phyloP scores from a whole-genome alignment of 768 basidiomycete species.

The Kwoniella europaea region DNA sequence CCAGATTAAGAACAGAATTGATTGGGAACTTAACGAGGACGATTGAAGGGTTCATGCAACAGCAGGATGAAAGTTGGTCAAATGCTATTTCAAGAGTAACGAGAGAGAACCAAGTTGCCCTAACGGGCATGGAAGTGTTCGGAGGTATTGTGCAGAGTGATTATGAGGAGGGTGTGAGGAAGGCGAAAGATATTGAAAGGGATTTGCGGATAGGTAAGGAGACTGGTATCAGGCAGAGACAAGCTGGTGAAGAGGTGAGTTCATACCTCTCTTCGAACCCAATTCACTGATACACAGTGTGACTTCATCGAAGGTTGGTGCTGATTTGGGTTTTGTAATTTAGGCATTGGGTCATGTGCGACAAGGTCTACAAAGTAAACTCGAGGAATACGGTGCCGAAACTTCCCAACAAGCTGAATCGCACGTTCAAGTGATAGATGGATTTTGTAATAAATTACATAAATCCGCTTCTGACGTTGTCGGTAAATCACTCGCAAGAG shows the following conservation, averaged over 20 bases:
- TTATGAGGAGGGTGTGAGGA: constrained; percentile 62
- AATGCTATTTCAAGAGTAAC: constrained; percentile 66
- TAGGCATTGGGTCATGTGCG: constrained; percentile 33
- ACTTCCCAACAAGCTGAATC: constrained; percentile 24
- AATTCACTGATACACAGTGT: background rate
- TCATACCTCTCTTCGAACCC: background rate
- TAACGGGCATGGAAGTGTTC: constrained; percentile 64
- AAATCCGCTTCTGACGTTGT: constrained; percentile 27
- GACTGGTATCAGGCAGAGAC: constrained; percentile 29
- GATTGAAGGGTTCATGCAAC: constrained; percentile 71
- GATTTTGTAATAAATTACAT: constrained; percentile 30
- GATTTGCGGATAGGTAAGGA: constrained; percentile 42
- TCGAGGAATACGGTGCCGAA: constrained; percentile 31
- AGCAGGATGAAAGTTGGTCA: constrained; percentile 70
- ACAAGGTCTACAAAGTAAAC: constrained; percentile 19
- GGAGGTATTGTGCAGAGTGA: constrained; percentile 53
- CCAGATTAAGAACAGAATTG: constrained; percentile 72
- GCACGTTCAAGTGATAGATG: constrained; percentile 37
- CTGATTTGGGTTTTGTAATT: background rate
- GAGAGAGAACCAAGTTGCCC: constrained; percentile 65
- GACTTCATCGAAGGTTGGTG: background rate
- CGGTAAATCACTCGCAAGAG: constrained; percentile 18
- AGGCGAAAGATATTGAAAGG: constrained; percentile 62
- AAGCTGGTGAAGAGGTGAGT: constrained; percentile 34
- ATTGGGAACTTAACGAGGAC: constrained; percentile 75